These are phyloP conservation scores for Trypethelium eluteriae DNA, from an alignment of 495 filamentous ascomycete species.

Conservation along the genomic window DNA sequence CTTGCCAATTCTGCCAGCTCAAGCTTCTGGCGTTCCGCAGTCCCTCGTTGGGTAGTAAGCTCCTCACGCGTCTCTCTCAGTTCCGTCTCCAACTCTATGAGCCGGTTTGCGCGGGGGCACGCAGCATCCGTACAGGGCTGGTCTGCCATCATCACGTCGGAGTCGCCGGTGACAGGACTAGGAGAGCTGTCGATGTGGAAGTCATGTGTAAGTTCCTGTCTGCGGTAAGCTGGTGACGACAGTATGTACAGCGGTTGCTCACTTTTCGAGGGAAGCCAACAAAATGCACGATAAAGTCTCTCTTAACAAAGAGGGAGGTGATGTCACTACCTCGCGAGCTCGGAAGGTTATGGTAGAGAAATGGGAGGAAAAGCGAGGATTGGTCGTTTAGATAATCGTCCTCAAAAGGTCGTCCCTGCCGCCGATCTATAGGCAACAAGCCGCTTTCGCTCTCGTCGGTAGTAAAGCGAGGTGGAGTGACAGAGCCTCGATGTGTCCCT, in stretches of 20 bases:
- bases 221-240: no score
- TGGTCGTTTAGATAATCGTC: not conserved
- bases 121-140: not conserved
- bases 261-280: conserved; percentile 22
- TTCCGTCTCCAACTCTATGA: not conserved
- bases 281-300: conserved; percentile 18
- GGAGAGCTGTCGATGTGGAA: not conserved
- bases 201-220: no score
- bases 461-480: not conserved
- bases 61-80: not conserved
- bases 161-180: not conserved
- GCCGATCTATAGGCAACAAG: not conserved
- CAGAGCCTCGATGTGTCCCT: not conserved
- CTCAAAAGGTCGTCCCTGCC: not conserved
- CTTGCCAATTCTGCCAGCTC: not conserved
- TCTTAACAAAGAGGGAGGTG: conserved; percentile 23
- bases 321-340: conserved; percentile 3
- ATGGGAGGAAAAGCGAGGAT: not conserved
- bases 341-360: not conserved
- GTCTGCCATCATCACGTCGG: not conserved
- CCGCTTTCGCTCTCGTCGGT: not conserved
- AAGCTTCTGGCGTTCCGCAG: not conserved
- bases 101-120: not conserved
- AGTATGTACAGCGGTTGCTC: no score
- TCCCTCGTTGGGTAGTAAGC: not conserved